phyloP scores from a whole-genome alignment of 2,329 filamentous ascomycete species.

The Cytospora mali region DNA sequence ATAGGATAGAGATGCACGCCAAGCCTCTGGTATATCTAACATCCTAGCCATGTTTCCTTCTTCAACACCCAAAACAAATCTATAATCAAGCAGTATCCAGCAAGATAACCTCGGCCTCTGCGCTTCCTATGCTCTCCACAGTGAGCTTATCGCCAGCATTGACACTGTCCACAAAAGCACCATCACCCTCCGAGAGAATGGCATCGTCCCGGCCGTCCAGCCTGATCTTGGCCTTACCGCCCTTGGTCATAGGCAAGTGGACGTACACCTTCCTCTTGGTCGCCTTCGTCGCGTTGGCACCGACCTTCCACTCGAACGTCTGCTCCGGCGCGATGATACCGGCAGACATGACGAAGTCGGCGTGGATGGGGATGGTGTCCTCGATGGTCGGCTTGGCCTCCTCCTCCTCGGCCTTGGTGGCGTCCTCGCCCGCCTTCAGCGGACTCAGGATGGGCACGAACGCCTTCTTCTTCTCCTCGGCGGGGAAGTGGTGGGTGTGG shows the following conservation, averaged over 20 bases:
- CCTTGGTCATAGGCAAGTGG: conserved; percentile 78
- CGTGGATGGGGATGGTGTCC: conserved; percentile 79
- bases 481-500: conserved; percentile 72
- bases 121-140: conserved; percentile 69
- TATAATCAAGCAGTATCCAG: conserved; percentile 52
- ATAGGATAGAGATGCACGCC: too few species aligned
- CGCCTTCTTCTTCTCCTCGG: conserved; percentile 69
- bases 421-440: conserved; percentile 66
- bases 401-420: conserved; percentile 63
- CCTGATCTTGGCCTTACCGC: conserved; percentile 71
- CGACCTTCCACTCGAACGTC: conserved; percentile 73
- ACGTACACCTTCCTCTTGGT: conserved; percentile 74
- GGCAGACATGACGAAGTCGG: conserved; percentile 82
- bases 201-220: conserved; percentile 68
- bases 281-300: conserved; percentile 50
- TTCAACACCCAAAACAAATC: too few species aligned
- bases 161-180: conserved; percentile 71
- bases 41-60: too few species aligned
- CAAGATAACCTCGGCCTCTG: conserved; percentile 69
- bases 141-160: conserved; percentile 65
- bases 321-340: conserved; percentile 68
- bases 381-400: conserved; percentile 62
- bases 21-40: too few species aligned
- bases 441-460: conserved; percentile 79
- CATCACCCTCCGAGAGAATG: conserved; percentile 75